Percentiles rank a stretch among this genome's conserved stretches.
phyloP scores from a whole-genome alignment of 768 basidiomycete genomes.

The Boletellus sp. region DNA sequence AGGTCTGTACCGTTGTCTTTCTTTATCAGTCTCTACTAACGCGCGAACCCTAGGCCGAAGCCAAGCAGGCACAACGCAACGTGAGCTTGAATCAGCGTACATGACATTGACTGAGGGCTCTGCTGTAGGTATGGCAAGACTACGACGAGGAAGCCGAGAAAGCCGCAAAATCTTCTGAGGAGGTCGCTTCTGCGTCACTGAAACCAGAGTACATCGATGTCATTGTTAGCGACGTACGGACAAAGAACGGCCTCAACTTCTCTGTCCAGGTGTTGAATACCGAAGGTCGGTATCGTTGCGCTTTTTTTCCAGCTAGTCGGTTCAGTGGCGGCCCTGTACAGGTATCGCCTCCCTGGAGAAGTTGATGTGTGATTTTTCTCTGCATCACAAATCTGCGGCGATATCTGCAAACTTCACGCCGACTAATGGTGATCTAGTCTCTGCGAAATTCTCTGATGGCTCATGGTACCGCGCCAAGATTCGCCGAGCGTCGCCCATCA shows the following conservation, averaged over 20 bases:
- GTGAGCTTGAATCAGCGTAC: constrained; percentile 42
- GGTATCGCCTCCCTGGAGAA: constrained; percentile 90
- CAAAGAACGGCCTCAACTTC: constrained; percentile 72
- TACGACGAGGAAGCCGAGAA: constrained; percentile 74
- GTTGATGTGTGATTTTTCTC: constrained; percentile 90
- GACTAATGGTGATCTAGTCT: constrained; percentile 83
- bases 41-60: constrained; percentile 55
- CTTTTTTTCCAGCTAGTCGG: not conserved
- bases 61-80: constrained; percentile 74
- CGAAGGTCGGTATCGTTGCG: constrained; percentile 54
- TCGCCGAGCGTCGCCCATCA: constrained; percentile 77
- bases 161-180: constrained; percentile 44
- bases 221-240: constrained; percentile 84
- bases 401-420: constrained; percentile 72
- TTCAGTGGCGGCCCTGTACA: constrained; percentile 28
- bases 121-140: constrained; percentile 74
- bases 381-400: constrained; percentile 71
- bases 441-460: constrained; percentile 91
- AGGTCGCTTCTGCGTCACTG: constrained; percentile 49
- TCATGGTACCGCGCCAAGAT: constrained; percentile 96
- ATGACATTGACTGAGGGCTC: not conserved
- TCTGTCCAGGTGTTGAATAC: constrained; percentile 92
- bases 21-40: not conserved
- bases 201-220: constrained; percentile 89
- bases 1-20: constrained; percentile 45